Base-by-base conservation (phyloP, 2,329 filamentous ascomycete species). In the Colletotrichum liaoningense region DNA sequence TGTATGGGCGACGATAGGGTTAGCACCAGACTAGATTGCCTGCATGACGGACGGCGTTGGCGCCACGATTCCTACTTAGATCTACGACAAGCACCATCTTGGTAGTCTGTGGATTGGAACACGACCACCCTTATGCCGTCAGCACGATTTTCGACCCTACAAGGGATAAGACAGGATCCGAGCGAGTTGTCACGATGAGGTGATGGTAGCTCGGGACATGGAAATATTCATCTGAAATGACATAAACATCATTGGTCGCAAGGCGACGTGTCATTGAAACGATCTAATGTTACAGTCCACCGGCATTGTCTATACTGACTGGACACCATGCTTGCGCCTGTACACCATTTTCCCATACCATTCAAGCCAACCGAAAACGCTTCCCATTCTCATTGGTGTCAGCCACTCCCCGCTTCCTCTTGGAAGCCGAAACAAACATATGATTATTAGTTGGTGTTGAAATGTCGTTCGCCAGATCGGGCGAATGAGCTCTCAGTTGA, bases 281-380 rank as follows among this genome's bases (percentile, higher is more conserved):
- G 54, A 52, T 58, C 38, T 38, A 65, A 26, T 71, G 55, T 57
- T 73, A 74, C 72, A 74, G 11, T 49, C 16, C 42, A 58, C 19
- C 30, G 35, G 59, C 7, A 52, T 8, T 33, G 19, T 59, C 63
- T 30, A 19, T n/a, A n/a, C 28, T 65, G 9, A 38, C 38, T 35
- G 30, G 54, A 22, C 38, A 72, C n/a, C 22, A 46, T 33, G 26
- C 28, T 63, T 62, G 58, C 49, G 52, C 72, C 72, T 38, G 54
- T 64, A 64, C 62, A 28, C 71, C 62, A 4, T 28, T 60, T 69
- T 42, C 67, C 62, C 38, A 16, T 33, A 56, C 49, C 33, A 46
- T 57, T 72, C 63, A 74, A 67, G 67, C 54, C 30, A 74, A 59
- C 42, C 69, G 68, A 67, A 62, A 72, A 67, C 72, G 68, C 62